A percentile compares a stretch with the other conserved stretches of the same genome.
These are phyloP conservation scores for Melanomma pulvis-pyrius DNA, from an alignment of 495 filamentous ascomycete species.

Conservation along the genomic window DNA sequence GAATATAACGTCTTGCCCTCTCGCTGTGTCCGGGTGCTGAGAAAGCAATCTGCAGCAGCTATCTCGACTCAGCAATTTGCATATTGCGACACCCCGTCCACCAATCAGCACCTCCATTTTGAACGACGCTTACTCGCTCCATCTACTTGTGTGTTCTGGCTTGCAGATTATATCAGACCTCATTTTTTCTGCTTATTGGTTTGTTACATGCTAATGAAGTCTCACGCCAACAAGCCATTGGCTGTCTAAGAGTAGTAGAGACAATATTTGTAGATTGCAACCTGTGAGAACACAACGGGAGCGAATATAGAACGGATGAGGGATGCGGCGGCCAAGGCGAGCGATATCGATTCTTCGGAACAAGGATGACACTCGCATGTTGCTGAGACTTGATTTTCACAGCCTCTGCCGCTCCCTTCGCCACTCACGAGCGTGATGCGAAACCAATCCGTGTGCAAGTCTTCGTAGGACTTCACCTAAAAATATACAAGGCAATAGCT, in stretches of 20 bases:
- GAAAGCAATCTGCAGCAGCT: slow-evolving; percentile 29
- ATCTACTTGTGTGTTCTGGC: slow-evolving; percentile 1
- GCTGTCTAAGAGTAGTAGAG: neutral
- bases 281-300: no score
- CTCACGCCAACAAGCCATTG: neutral
- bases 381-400: no score
- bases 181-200: slow-evolving; percentile 4
- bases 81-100: slow-evolving; percentile 23
- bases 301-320: no score
- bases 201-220: slow-evolving; percentile 14
- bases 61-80: slow-evolving; percentile 19
- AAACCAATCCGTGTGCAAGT: no score
- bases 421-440: no score
- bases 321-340: no score
- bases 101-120: slow-evolving; percentile 18
- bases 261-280: no score
- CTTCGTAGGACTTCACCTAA: no score
- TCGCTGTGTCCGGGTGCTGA: slow-evolving; percentile 7
- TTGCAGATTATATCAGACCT: neutral
- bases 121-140: slow-evolving; percentile 11
- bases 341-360: no score
- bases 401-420: no score
- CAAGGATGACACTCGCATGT: no score
- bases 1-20: neutral
- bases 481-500: no score